Evolutionary conservation across 1,139 yeast genomes (phyloP), one percentile per base, ranked within the genome.

Genomic region (Candida sp.): DNA sequence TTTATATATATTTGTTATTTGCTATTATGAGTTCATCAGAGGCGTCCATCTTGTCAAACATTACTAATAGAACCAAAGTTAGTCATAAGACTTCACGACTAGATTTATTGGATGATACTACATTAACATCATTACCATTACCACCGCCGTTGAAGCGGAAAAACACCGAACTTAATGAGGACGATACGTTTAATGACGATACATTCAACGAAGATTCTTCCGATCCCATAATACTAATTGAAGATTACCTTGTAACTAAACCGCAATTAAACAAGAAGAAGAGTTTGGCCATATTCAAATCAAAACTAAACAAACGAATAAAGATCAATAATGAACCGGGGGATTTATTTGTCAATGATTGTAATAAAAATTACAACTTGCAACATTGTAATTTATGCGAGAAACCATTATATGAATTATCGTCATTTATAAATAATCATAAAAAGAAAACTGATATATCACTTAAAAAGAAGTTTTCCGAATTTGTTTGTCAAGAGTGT

Each of bases 381-480:
- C 79, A 78, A 50, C 71, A 78, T 54, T 84, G 90, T 55, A 81
- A 82, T 22, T 65, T 83, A 9, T 84, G 90, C 57, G 87, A 82
- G 38, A 78, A 74, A 45, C 87, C 88, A 5, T 58, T 84, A 21
- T 84, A 83, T 56, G 89, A 83, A 47, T 64, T 83, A 38, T 79
- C 85, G 45, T 71, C 83, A 4, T 56, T 77, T 34, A 55, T 70
- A 39, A 61, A 61, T 47, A 62, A 61, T 48, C 58, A 53, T 46
- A 49, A 57, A 21, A 33, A 34, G 15, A 36, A 42, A 9, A 49
- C 6, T 6, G 8, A 6, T 9, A 9, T 45, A 30, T 50, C 44
- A 11, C 43, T 38, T 33, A 36, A 45, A 12, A 33, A 34, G 15
- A 36, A 42, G 9, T 70, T 64, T 51, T 68, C 68, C 32, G 87